Evolutionary conservation across 2,329 filamentous ascomycete genomes (phyloP), one percentile per base, ranked within the genome.

Genomic region (Trichoderma brevicompactum): DNA sequence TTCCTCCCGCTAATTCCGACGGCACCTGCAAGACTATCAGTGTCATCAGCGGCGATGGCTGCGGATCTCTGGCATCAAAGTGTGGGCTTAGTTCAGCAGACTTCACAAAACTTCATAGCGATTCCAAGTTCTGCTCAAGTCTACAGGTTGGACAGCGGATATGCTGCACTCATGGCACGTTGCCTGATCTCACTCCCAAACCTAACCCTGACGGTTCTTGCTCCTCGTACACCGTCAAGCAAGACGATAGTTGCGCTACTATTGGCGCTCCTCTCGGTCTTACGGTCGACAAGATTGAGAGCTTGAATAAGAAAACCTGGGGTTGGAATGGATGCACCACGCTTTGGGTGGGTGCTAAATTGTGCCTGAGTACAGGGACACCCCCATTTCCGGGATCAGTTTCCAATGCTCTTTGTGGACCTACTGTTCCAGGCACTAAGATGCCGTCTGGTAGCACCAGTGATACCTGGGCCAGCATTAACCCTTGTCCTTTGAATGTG

Each of bases 401-500:
- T 7, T 28, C 66, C 10, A 70, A 72, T 44, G 73, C 74, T 5
- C 64, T 70, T 3, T 78, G 83, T 69, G 83, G 83, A 0, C 83
- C 83, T 1, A 74, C 78, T 50, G 74, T 78, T 0, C 75, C 76
- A 5, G 79, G 79, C 0, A 81, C 80, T 0, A 55, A 68, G 9
- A 53, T 69, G 10, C 77, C 80, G 0, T 15, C 70, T 0, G 69
- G 73, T 12, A 76, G 74, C 75, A 69, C 13, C n/a, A 59, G 53
- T 36, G 44, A 58, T 23, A 70, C 73, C 17, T 50, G 82, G 3
- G 67, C 73, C 0, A 69, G 72, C 8, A 70, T 85, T 6, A 85
- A 84, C 66, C 79, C 76, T 0, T 85, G 83, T 66, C 79, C 79
- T 0, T 71, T 82, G 0, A 79, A 80, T 32, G 76, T 74, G 0